Evolutionary conservation across 805 yeast species (phyloP), one percentile per base, ranked within the genome.

Genomic region (Jamesozyma piceae): DNA sequence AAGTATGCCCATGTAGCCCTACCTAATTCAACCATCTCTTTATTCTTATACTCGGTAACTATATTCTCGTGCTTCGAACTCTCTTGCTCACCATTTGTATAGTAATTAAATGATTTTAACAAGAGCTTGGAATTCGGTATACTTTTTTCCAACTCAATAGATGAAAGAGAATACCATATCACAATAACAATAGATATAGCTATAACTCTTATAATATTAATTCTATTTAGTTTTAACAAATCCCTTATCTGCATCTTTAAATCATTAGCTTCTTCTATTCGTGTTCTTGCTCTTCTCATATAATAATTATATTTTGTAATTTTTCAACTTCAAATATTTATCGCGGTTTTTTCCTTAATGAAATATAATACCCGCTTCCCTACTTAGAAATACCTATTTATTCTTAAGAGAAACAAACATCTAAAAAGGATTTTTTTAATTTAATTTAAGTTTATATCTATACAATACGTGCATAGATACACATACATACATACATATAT

Each of bases 1-100:
- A 90, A 77, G 30, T 89, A 64, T 55, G 74, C 83, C 98, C 98
- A 90, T 0, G 95, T 79, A 0, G 96, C 81, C 44, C 83, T 73
- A 1, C 98, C 98, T 5, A 90, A 72, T 53, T 84, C 90, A 18
- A 17, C 22, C 27, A 35, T 35, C 9, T 30, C n/a, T 3, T 10
- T 6, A 32, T 17, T 24, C 11, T 37, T 29, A 37, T 34, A 9
- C 28, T 24, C 28, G 10, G 6, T 11, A 24, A 8, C 6, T 11
- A 8, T 11, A 24, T 24, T 24, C 28, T 24, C 28, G 19, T 24
- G 4, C 6, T 22, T 3, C 6, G 4, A 22, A n/a, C 3, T 21
- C n/a, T 11, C 32, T 3, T 27, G 6, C 27, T 33, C 26, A 27
- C 27, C 17, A 14, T 26, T 18, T 3, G 10, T 5, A 31, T 24